Evolutionary conservation across 345 rosid species (phyloP).

Genomic region (Lepidium didymum): DNA sequence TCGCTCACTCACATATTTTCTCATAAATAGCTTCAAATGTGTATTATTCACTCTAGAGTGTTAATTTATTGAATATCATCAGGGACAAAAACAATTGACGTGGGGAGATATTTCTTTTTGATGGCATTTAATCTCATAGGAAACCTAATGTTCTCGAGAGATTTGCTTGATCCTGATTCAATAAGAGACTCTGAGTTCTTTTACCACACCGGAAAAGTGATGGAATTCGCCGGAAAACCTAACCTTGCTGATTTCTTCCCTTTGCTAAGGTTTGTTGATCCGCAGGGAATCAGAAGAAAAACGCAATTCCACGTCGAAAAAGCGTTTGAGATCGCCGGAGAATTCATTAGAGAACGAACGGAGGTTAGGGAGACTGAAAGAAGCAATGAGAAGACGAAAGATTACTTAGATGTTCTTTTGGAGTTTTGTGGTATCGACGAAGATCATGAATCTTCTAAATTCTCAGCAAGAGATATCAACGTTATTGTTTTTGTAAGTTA

Average conservation of each 20-base stretch:
- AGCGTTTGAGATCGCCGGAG: conserved; percentile 56
- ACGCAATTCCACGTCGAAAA: conserved; percentile 54
- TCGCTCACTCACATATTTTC: too few relatives aligned
- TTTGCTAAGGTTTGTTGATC: conserved; percentile 52
- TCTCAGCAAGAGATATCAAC: conserved; percentile 55
- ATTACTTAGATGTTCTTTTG: conserved; percentile 70
- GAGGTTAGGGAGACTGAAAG: conserved; percentile 9
- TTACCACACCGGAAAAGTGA: conserved; percentile 61
- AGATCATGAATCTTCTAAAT: conserved; percentile 38
- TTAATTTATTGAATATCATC: not conserved
- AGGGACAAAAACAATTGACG: conserved; percentile 38
- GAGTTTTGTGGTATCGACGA: conserved; percentile 57
- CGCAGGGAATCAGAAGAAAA: conserved; percentile 61
- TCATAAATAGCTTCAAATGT: not conserved
- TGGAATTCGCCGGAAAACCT: conserved; percentile 75
- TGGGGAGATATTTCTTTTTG: conserved; percentile 59
- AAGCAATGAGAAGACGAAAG: conserved; percentile 35
- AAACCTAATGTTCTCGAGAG: conserved; percentile 60
- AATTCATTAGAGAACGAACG: conserved; percentile 51
- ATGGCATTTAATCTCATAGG: conserved; percentile 71
- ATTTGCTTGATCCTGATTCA: conserved; percentile 53
- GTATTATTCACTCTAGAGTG: not conserved
- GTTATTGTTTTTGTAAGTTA: conserved; percentile 56
- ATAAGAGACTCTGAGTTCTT: conserved; percentile 54
- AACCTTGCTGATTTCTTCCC: conserved; percentile 77